These are phyloP conservation scores for Candida glucosophila DNA, from an alignment of 1,139 yeast genomes.

Conservation along the genomic window DNA sequence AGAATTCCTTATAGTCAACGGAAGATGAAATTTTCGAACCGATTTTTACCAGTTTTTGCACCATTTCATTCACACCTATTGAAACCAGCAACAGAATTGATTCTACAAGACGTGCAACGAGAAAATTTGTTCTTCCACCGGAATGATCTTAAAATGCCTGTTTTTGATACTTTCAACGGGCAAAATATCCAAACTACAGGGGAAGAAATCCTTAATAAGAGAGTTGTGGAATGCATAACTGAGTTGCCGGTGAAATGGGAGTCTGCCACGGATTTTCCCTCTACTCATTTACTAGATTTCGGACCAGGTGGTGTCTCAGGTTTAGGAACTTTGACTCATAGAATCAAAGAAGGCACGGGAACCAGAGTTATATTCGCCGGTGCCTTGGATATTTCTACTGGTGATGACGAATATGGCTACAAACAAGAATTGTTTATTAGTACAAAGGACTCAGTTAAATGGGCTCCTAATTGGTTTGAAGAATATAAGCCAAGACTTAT, in stretches of 20 bases:
- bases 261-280: slow-evolving; percentile 64
- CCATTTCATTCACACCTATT: slow-evolving; percentile 95
- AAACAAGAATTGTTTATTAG: slow-evolving; percentile 89
- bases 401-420: slow-evolving; percentile 83
- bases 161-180: slow-evolving; percentile 85
- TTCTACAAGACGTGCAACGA: slow-evolving; percentile 43
- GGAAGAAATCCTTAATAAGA: slow-evolving; percentile 41
- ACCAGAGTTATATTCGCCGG: slow-evolving; percentile 92
- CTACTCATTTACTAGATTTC: slow-evolving; percentile 88
- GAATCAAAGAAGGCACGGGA: slow-evolving; percentile 98
- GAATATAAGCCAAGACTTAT: slow-evolving; percentile 83
- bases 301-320: slow-evolving; percentile 99
- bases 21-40: slow-evolving; percentile 83
- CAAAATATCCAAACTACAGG: slow-evolving; percentile 51
- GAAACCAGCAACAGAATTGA: slow-evolving; percentile 58
- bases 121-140: slow-evolving; percentile 51
- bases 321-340: slow-evolving; percentile 88
- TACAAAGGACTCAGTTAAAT: slow-evolving; percentile 55
- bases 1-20: slow-evolving; percentile 90
- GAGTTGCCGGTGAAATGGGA: slow-evolving; percentile 95
- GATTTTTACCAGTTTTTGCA: slow-evolving; percentile 90
- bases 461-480: slow-evolving; percentile 85
- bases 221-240: slow-evolving; percentile 75
- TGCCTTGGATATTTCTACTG: slow-evolving; percentile 54
- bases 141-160: slow-evolving; percentile 66